Percentiles rank a stretch among this genome's conserved stretches.
Evolutionary conservation across 257 asterid genomes (phyloP).

Genomic region (Lavandula angustifolia): DNA sequence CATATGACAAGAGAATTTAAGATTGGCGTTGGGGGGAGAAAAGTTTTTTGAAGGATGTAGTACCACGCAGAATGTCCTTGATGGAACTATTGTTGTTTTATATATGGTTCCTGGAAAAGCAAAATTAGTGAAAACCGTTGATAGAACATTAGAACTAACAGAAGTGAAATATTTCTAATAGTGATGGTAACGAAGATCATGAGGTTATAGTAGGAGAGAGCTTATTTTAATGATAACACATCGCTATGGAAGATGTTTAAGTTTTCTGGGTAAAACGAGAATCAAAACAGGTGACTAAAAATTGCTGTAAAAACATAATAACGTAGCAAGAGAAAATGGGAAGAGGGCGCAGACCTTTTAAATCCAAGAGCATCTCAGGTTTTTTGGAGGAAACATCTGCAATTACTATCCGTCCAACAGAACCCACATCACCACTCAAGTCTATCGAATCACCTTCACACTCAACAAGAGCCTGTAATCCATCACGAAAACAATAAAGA

Average conservation of each 20-base stretch:
- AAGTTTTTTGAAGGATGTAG: conserved; percentile 21
- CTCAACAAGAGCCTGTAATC: conserved; percentile 80
- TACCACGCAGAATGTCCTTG: conserved; percentile 97
- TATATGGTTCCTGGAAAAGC: conserved; percentile 72
- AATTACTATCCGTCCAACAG: conserved; percentile 78
- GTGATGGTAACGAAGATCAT: conserved; percentile 1
- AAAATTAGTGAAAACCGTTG: conserved; percentile 26
- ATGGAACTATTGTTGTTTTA: conserved; percentile 78
- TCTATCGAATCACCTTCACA: conserved; percentile 92
- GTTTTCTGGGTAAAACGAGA: conserved; percentile 23
- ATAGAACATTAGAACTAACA: conserved; percentile 14
- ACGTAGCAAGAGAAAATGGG: background rate
- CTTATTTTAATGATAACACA: background rate
- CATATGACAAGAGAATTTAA: conserved; percentile 4
- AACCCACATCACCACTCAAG: conserved; percentile 92
- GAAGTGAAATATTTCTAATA: background rate
- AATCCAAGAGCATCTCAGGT: conserved; percentile 77
- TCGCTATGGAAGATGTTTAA: conserved; percentile 16
- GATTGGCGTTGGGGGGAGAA: background rate
- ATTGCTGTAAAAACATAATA: background rate
- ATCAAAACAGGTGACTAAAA: conserved; percentile 2
- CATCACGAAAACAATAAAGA: conserved; percentile 8
- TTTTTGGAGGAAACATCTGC: conserved; percentile 61
- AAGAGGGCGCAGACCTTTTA: conserved; percentile 65
- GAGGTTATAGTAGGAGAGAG: background rate